Evolutionary conservation across 768 basidiomycete genomes (phyloP).

Genomic region (Phanerochaete carnosa): DNA sequence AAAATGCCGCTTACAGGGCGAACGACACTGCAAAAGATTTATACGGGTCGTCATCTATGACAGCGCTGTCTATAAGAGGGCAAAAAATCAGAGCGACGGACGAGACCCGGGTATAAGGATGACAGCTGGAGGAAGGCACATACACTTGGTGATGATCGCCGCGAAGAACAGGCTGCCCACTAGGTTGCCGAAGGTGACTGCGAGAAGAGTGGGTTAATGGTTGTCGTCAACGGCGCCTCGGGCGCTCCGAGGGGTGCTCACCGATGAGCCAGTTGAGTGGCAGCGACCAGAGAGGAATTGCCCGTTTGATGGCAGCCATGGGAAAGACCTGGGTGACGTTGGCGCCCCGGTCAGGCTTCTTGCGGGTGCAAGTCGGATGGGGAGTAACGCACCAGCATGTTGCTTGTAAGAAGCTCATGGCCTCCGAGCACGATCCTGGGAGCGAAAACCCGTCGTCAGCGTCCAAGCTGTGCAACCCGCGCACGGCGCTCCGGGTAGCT

Average conservation of each 20-base stretch:
- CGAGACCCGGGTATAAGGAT: not conserved
- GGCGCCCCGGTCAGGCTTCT: not conserved
- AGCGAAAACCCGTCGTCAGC: not conserved
- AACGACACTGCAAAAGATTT: constrained; percentile 47
- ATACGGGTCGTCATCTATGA: constrained; percentile 60
- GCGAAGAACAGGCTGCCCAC: constrained; percentile 69
- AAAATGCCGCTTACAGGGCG: constrained; percentile 45
- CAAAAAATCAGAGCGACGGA: constrained; percentile 35
- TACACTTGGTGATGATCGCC: constrained; percentile 63
- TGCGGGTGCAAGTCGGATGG: not conserved
- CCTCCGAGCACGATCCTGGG: constrained; percentile 70
- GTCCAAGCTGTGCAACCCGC: not conserved
- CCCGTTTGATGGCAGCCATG: constrained; percentile 60
- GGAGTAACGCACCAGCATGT: constrained; percentile 56
- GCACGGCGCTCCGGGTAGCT: not conserved
- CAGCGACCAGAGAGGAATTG: constrained; percentile 68
- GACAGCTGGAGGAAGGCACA: constrained; percentile 17
- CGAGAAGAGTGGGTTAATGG: not conserved
- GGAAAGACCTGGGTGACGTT: constrained; percentile 49
- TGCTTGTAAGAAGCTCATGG: constrained; percentile 69
- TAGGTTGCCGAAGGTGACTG: constrained; percentile 70
- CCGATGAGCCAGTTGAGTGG: constrained; percentile 69
- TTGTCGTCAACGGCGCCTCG: not conserved
- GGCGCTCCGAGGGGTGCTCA: constrained; percentile 21
- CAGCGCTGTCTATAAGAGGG: constrained; percentile 61